Evolutionary conservation across 2,329 filamentous ascomycete genomes (phyloP).

Genomic region (Aureobasidium sp.): DNA sequence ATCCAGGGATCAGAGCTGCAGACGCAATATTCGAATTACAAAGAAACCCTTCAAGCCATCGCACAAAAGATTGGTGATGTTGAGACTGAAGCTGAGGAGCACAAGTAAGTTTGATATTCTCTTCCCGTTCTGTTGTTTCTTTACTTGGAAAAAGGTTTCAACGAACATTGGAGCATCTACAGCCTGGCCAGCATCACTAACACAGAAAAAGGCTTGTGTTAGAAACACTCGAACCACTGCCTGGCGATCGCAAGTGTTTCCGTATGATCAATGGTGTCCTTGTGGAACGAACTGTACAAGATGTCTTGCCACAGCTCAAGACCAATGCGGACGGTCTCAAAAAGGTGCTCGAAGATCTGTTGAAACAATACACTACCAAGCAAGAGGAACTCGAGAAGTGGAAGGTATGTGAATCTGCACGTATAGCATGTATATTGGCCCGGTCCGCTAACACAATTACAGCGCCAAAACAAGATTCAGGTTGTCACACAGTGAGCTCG

Average conservation of each 20-base stretch:
- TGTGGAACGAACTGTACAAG: slow-evolving; percentile 86
- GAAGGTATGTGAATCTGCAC: slow-evolving; percentile 61
- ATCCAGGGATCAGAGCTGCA: slow-evolving; percentile 58
- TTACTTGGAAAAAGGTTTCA: neutral
- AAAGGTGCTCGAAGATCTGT: slow-evolving; percentile 86
- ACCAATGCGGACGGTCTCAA: slow-evolving; percentile 91
- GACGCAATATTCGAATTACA: slow-evolving; percentile 68
- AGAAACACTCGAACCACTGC: slow-evolving; percentile 77
- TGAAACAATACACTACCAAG: slow-evolving; percentile 94
- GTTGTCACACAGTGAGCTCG: slow-evolving; percentile 63
- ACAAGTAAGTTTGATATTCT: slow-evolving; percentile 59
- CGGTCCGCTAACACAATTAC: neutral
- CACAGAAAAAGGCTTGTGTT: slow-evolving; percentile 65
- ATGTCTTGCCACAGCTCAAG: slow-evolving; percentile 82
- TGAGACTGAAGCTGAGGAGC: slow-evolving; percentile 93
- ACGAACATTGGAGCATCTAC: neutral
- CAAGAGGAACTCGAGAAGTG: slow-evolving; percentile 94
- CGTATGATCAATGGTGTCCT: slow-evolving; percentile 97
- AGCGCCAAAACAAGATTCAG: slow-evolving; percentile 70
- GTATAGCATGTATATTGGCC: neutral
- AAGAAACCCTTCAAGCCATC: slow-evolving; percentile 74
- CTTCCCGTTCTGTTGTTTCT: neutral
- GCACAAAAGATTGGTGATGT: slow-evolving; percentile 96
- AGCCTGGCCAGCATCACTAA: neutral
- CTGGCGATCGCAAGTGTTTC: slow-evolving; percentile 88